These are phyloP conservation scores for Brasilioporus rufonigricans DNA, from an alignment of 768 basidiomycete genomes.

Conservation along the genomic window DNA sequence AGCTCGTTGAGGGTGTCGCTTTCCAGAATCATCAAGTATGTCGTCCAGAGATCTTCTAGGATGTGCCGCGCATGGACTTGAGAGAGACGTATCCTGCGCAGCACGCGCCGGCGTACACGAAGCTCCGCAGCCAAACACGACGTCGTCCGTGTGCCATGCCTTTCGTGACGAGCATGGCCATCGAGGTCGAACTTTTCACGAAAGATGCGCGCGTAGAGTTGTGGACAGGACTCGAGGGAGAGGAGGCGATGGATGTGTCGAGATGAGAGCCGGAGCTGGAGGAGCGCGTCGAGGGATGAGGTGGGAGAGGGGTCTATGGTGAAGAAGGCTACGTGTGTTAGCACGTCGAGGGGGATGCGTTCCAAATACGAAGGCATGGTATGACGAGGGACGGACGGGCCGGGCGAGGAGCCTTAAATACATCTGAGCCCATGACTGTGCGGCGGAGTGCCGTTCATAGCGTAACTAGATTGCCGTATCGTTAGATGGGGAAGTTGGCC, in stretches of 20 bases:
- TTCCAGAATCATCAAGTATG: conserved; percentile 61
- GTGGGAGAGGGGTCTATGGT: conserved; percentile 38
- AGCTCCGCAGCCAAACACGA: conserved; percentile 48
- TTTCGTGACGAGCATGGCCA: conserved; percentile 22
- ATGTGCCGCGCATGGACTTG: conserved; percentile 29
- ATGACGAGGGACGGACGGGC: conserved; percentile 11
- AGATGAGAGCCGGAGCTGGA: conserved; percentile 45
- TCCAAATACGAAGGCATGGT: conserved; percentile 48
- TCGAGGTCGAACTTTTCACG: conserved; percentile 45
- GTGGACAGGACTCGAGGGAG: conserved; percentile 41
- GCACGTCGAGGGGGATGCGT: conserved; percentile 52
- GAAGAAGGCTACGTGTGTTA: conserved; percentile 53
- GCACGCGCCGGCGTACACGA: conserved; percentile 42
- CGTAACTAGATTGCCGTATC: conserved; percentile 34
- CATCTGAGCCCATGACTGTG: conserved; percentile 16
- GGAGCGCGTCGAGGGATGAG: conserved; percentile 41
- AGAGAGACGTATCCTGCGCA: conserved; percentile 44
- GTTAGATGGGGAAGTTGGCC: conserved; percentile 30
- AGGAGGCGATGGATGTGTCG: conserved; percentile 45
- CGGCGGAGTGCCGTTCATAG: conserved; percentile 33
- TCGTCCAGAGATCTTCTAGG: conserved; percentile 52
- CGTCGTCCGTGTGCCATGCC: conserved; percentile 35
- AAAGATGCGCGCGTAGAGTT: conserved; percentile 58
- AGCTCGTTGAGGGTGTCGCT: conserved; percentile 46
- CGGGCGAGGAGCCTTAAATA: conserved; percentile 24